phyloP scores from a whole-genome alignment of 164 flowering plant species.

The Platanus orientalis region DNA sequence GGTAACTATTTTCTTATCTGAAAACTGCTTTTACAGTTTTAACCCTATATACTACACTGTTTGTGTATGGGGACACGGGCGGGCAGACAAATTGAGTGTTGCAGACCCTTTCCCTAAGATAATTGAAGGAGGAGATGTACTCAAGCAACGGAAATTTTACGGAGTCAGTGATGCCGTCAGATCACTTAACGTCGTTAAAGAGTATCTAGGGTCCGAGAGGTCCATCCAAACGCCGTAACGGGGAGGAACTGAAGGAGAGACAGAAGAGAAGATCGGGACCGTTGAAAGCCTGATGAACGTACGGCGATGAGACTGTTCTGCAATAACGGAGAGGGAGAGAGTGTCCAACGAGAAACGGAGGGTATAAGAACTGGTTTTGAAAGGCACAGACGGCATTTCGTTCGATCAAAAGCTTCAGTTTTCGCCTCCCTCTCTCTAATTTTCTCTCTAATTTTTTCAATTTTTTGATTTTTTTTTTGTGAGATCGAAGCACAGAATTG shows the following conservation, averaged over 20 bases:
- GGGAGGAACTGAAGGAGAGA: not conserved
- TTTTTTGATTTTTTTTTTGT: conserved; percentile 4
- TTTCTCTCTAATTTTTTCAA: conserved; percentile 9
- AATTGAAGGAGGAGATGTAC: not conserved
- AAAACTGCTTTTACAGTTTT: no score
- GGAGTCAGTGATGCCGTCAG: conserved; percentile 19
- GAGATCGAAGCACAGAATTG: not conserved
- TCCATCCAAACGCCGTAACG: not conserved
- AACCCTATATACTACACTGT: no score
- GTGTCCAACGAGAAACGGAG: not conserved
- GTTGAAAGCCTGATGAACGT: conserved; percentile 20
- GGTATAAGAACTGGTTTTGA: conserved; percentile 23
- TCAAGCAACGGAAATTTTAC: not conserved
- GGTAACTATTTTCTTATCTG: no score
- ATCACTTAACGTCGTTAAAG: conserved; percentile 8
- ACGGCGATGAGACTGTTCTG: conserved; percentile 13
- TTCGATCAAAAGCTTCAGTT: conserved; percentile 14
- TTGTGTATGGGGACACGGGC: no score
- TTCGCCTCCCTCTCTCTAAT: conserved; percentile 16
- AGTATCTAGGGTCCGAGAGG: not conserved
- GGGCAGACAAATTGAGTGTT: no score
- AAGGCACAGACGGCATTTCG: conserved; percentile 35
- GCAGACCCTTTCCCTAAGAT: no score
- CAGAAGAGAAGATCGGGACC: conserved; percentile 6
- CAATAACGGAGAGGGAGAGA: conserved; percentile 12